Base-by-base conservation (phyloP, 495 filamentous ascomycete genomes). In the Tuber indicum region DNA sequence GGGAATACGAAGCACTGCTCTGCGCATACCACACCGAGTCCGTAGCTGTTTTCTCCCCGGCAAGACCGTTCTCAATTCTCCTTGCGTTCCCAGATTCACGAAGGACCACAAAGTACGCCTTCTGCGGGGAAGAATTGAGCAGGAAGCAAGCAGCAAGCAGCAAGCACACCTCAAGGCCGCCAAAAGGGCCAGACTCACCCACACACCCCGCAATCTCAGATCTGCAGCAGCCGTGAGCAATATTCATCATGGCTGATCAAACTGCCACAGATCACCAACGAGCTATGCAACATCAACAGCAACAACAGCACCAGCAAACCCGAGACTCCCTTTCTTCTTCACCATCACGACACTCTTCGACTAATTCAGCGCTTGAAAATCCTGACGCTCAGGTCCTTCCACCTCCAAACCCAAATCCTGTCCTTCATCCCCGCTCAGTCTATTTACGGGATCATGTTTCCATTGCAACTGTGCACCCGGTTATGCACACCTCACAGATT, bases 401-500 rank as follows among this genome's bases (percentile, higher is more conserved):
- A 69, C 76, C 72, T 42, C 82, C 82, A 32, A 83, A 81, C 70
- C 72, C 74, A 42, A 75, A 79, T 76, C 75, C 76, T 23, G 45
- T 75, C 58, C 78, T 99, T 79, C 85, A 86, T 52, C 91, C 93
- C 41, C 92, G 94, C 76, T 92, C 93, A 84, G 94, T 99, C 46
- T 97, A 92, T 2, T 90, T 98, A 69, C 89, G 94, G 72, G 95
- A 98, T 83, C 90, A 94, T 66, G 91, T 95, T 73, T 97, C 94
- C 6, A 90, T 94, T 74, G 96, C 96, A 26, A 97, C 96, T 12
- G 87, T 99, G 74, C 88, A 98, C 69, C 96, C 96, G 14, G 94
- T 98, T 84, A 89, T 90, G 47, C 91, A 92, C 32, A 87, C 89
- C 42, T 86, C 89, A 72, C 88, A 94, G 76, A 90, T 97, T 8